These are phyloP conservation scores for Neurospora sp. DNA, from an alignment of 495 filamentous ascomycete species.

Conservation along the genomic window DNA sequence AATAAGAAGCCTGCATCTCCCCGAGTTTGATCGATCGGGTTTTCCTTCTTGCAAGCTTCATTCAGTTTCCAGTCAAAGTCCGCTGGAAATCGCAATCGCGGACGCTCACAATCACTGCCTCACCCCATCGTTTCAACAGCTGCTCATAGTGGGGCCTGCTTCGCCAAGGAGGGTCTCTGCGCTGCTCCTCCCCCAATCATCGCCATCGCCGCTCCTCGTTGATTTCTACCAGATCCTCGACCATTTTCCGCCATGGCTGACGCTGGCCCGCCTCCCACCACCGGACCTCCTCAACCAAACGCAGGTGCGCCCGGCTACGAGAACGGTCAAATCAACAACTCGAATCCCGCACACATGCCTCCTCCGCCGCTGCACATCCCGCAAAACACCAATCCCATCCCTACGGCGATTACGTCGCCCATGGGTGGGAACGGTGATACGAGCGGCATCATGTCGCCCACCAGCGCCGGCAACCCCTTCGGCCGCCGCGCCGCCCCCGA, in stretches of 20 bases:
- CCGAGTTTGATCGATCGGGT: background rate
- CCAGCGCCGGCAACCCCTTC: slow-evolving; percentile 59
- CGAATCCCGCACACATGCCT: slow-evolving; percentile 77
- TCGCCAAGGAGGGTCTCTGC: slow-evolving; percentile 11
- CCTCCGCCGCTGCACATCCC: slow-evolving; percentile 90
- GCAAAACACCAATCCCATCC: slow-evolving; percentile 93
- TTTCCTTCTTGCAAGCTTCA: background rate
- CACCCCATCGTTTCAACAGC: background rate
- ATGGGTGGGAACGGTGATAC: slow-evolving; percentile 56
- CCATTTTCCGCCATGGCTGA: slow-evolving; percentile 52
- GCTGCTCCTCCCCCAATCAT: slow-evolving; percentile 5
- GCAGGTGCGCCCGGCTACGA: slow-evolving; percentile 62
- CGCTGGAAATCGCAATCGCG: background rate
- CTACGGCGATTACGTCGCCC: slow-evolving; percentile 83
- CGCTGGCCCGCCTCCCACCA: slow-evolving; percentile 43
- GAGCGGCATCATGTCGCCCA: slow-evolving; percentile 68
- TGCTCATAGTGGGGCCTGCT: slow-evolving; percentile 7
- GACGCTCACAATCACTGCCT: background rate
- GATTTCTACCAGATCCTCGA: slow-evolving; percentile 1
- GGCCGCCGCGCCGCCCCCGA: slow-evolving; percentile 87
- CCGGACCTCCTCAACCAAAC: slow-evolving; percentile 52
- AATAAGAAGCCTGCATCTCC: background rate
- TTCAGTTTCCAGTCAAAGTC: background rate
- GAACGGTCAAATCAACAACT: slow-evolving; percentile 56
- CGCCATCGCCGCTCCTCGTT: slow-evolving; percentile 1